Conservation (phyloP, 148 eudicot genomes). For the Silene uniflora region DNA sequence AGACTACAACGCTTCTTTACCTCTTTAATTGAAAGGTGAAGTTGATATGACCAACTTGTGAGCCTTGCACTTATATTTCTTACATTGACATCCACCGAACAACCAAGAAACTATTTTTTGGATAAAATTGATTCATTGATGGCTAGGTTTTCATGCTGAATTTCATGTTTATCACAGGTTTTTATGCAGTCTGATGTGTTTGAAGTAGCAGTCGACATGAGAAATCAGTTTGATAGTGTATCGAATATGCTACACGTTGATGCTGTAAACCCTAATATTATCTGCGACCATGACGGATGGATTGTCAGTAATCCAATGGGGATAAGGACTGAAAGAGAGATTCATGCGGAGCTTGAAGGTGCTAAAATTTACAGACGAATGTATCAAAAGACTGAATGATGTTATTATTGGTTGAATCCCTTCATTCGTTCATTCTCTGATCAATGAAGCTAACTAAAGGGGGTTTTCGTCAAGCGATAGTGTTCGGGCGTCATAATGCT, state of each 20-base stretch:
- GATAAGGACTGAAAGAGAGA: slow-evolving; percentile 88
- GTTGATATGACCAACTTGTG: too few species aligned
- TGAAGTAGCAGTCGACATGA: slow-evolving; percentile 92
- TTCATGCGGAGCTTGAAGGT: slow-evolving; percentile 87
- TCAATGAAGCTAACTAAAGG: not conserved
- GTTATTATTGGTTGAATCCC: not conserved
- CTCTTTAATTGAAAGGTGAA: too few species aligned
- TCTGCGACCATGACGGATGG: slow-evolving; percentile 76
- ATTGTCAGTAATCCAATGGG: slow-evolving; percentile 74
- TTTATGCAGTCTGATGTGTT: slow-evolving; percentile 85
- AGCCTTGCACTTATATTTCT: too few species aligned
- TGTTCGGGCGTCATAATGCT: not conserved
- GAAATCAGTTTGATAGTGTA: slow-evolving; percentile 59
- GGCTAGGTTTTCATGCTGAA: not conserved
- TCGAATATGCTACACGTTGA: slow-evolving; percentile 49
- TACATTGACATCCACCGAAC: not conserved
- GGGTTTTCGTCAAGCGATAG: not conserved
- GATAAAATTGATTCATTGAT: not conserved
- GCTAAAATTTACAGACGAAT: slow-evolving; percentile 68
- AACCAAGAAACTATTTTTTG: not conserved
- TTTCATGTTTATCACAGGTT: slow-evolving; percentile 38
- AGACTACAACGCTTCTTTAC: too few species aligned
- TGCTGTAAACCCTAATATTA: slow-evolving; percentile 28
- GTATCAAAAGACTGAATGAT: slow-evolving; percentile 52
- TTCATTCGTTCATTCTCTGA: not conserved